Percentiles rank a stretch among this genome's conserved stretches.
These are phyloP conservation scores for Aspergillus caelatus DNA, from an alignment of 2,329 filamentous ascomycete species.

Conservation along the genomic window DNA sequence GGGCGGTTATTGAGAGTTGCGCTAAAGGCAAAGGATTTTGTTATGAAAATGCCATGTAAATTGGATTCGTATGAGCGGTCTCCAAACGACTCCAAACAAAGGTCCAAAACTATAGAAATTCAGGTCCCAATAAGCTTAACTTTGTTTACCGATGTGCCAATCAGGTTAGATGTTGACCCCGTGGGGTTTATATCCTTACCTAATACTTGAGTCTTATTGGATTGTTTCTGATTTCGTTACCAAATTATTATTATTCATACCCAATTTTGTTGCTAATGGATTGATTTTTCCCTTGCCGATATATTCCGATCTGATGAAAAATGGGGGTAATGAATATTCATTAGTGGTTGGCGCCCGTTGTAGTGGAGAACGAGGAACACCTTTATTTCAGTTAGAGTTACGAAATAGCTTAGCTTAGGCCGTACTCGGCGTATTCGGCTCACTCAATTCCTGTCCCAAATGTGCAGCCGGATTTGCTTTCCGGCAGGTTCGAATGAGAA, in stretches of 20 bases:
- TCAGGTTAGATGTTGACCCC: not conserved
- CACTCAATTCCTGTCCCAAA: not conserved
- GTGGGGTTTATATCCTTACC: not conserved
- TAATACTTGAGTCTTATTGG: not conserved
- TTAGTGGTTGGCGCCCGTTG: not conserved
- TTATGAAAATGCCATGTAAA: not conserved
- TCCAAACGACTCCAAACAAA: not conserved
- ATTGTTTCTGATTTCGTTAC: not conserved
- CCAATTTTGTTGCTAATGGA: not conserved
- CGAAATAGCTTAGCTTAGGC: not conserved
- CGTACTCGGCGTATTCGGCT: not conserved
- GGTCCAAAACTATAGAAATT: not conserved
- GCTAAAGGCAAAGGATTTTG: not conserved
- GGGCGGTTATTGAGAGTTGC: not conserved
- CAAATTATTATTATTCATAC: not conserved
- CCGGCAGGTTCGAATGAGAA: not conserved
- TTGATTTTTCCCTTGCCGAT: not conserved
- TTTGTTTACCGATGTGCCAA: not conserved
- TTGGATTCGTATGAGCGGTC: not conserved
- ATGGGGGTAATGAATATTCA: conserved; percentile 4
- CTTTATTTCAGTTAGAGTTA: not conserved
- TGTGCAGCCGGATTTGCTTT: not conserved
- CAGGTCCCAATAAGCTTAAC: not conserved
- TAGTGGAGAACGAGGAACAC: not conserved
- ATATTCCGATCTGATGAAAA: not conserved